Conservation (phyloP, 1,284 basidiomycete species). For the Cryptococcus hybrid region DNA sequence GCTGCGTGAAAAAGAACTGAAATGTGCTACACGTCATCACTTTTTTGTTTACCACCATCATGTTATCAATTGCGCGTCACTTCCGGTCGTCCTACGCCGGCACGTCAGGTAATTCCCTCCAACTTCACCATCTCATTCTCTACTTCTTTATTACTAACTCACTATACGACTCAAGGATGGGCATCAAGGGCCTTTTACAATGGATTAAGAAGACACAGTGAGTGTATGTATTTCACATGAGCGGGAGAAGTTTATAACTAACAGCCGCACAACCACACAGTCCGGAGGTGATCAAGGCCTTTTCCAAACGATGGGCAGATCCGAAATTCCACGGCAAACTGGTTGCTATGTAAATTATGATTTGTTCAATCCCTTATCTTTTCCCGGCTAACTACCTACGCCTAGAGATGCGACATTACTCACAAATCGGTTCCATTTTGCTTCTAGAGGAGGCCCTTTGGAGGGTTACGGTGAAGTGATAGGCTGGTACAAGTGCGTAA, state of each 20-base stretch:
- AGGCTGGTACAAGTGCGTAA: conserved; percentile 46
- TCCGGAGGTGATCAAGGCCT: conserved; percentile 26
- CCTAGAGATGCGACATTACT: conserved; percentile 45
- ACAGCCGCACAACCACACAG: conserved; percentile 13
- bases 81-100: no score
- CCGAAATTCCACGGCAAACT: conserved; percentile 34
- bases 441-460: conserved; percentile 19
- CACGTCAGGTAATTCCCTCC: no score
- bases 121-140: no score
- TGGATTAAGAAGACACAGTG: conserved; percentile 41
- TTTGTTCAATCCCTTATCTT: no score
- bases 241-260: background rate
- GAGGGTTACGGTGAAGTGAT: conserved; percentile 33
- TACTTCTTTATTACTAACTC: no score
- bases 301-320: conserved; percentile 33
- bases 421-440: conserved; percentile 48
- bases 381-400: background rate
- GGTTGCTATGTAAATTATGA: conserved; percentile 38
- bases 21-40: no score
- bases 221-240: conserved; percentile 2
- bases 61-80: no score
- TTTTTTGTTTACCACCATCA: no score
- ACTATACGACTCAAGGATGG: conserved; percentile 24
- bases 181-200: conserved; percentile 35
- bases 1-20: no score